These are phyloP conservation scores for Aspergillus candidus DNA, from an alignment of 2,329 filamentous ascomycete genomes.

Conservation along the genomic window DNA sequence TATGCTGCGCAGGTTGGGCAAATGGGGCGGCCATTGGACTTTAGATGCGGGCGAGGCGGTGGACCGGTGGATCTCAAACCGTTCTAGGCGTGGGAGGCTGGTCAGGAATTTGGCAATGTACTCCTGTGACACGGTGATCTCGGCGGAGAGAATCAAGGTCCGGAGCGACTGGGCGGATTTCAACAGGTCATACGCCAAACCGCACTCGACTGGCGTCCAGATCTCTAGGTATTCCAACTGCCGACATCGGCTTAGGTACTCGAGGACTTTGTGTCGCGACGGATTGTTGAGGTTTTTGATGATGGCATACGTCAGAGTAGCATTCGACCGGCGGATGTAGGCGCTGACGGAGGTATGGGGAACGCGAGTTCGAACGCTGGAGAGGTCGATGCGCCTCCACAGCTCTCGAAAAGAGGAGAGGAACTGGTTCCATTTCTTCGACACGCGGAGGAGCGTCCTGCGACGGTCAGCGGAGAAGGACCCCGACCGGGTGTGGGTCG, in stretches of 20 bases:
- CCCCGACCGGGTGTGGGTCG: not conserved
- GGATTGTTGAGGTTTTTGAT: slow-evolving; percentile 24
- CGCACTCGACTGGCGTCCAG: slow-evolving; percentile 12
- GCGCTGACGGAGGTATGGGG: slow-evolving; percentile 28
- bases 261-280: slow-evolving; percentile 21
- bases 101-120: slow-evolving; percentile 20
- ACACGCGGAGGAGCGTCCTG: slow-evolving; percentile 49
- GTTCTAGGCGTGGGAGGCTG: slow-evolving; percentile 24
- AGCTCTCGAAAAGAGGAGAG: slow-evolving; percentile 43
- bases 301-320: slow-evolving; percentile 27
- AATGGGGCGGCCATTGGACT: slow-evolving; percentile 18
- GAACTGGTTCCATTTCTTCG: slow-evolving; percentile 50
- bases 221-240: slow-evolving; percentile 29
- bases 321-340: slow-evolving; percentile 32
- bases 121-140: slow-evolving; percentile 21
- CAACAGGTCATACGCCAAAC: slow-evolving; percentile 22
- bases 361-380: slow-evolving; percentile 40
- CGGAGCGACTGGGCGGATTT: slow-evolving; percentile 22
- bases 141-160: slow-evolving; percentile 19
- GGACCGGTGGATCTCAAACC: slow-evolving; percentile 20
- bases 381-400: slow-evolving; percentile 52
- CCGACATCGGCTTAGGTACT: slow-evolving; percentile 30
- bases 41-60: slow-evolving; percentile 9
- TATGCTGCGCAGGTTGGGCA: slow-evolving; percentile 29
- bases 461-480: not conserved